These are phyloP conservation scores for Lepiota brunneoincarnata DNA, from an alignment of 768 basidiomycete genomes.

Conservation along the genomic window DNA sequence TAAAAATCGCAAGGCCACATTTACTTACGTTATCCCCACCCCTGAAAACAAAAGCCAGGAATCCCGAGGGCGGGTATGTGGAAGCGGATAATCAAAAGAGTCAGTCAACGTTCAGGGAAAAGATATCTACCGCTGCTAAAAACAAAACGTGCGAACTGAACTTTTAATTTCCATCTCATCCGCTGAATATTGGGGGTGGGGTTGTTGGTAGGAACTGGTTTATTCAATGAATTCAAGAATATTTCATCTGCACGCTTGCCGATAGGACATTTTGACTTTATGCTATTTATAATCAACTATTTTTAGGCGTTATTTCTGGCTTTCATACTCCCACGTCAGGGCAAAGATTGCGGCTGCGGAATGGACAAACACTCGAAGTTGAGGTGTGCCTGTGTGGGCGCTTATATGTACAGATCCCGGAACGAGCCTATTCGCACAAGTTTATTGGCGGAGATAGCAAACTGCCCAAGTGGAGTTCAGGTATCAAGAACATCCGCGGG, in stretches of 20 bases:
- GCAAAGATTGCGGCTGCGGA: not conserved
- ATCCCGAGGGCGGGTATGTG: too few relatives aligned
- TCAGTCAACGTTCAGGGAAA: too few relatives aligned
- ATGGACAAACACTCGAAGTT: not conserved
- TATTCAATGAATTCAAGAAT: not conserved
- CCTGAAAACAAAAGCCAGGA: too few relatives aligned
- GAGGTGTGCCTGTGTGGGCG: too few relatives aligned
- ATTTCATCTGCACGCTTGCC: not conserved
- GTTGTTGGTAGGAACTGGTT: not conserved
- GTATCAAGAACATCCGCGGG: not conserved
- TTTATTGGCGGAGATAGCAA: not conserved
- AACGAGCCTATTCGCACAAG: not conserved
- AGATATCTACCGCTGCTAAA: too few relatives aligned
- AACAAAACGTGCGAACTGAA: too few relatives aligned
- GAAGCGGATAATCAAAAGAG: too few relatives aligned
- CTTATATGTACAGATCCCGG: too few relatives aligned
- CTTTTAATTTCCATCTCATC: not conserved
- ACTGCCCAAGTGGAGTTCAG: not conserved
- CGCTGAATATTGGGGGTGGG: not conserved
- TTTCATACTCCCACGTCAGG: not conserved
- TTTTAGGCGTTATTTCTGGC: not conserved
- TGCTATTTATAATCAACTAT: not conserved
- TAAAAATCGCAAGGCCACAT: too few relatives aligned
- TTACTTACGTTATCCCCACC: too few relatives aligned
- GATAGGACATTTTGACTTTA: slow-evolving; percentile 1